These are phyloP conservation scores for Aspergillus fructus DNA, from an alignment of 2,329 filamentous ascomycete genomes.

Conservation along the genomic window DNA sequence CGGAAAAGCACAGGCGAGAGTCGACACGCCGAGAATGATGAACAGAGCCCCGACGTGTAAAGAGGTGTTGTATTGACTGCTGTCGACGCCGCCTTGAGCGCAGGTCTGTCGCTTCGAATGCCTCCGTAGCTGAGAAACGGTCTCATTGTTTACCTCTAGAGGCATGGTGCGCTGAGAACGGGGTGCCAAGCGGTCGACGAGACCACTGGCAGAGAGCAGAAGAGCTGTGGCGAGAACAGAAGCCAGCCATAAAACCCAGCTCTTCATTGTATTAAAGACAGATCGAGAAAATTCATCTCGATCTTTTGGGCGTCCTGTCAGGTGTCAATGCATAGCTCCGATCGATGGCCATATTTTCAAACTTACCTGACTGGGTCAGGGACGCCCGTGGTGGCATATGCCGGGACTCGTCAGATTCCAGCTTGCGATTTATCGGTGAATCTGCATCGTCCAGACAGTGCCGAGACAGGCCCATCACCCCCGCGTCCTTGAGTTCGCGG, in stretches of 20 bases:
- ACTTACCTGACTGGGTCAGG: conserved; percentile 31
- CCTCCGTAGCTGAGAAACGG: not conserved
- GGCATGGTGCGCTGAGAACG: not conserved
- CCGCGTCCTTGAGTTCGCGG: conserved; percentile 38
- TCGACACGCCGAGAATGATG: conserved; percentile 56
- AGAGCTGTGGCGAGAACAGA: conserved; percentile 25
- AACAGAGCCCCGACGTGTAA: conserved; percentile 65
- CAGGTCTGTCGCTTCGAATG: conserved; percentile 25
- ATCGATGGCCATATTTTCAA: not conserved
- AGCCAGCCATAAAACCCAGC: conserved; percentile 26
- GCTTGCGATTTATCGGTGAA: not conserved
- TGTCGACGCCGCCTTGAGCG: conserved; percentile 23
- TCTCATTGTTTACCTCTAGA: not conserved
- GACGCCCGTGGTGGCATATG: conserved; percentile 18
- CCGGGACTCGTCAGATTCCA: conserved; percentile 6
- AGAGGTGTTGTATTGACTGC: conserved; percentile 58
- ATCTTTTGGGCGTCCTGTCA: conserved; percentile 22
- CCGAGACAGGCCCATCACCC: not conserved
- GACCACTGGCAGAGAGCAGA: conserved; percentile 22
- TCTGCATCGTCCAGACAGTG: conserved; percentile 4
- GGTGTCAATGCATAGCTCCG: not conserved
- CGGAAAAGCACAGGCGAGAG: conserved; percentile 64
- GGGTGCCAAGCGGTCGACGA: conserved; percentile 12
- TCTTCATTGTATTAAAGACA: conserved; percentile 17
- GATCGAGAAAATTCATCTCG: not conserved